Percentiles rank a stretch among this genome's conserved stretches.
Conservation (phyloP, 1,139 yeast genomes). For the Pneumocystis murina region DNA sequence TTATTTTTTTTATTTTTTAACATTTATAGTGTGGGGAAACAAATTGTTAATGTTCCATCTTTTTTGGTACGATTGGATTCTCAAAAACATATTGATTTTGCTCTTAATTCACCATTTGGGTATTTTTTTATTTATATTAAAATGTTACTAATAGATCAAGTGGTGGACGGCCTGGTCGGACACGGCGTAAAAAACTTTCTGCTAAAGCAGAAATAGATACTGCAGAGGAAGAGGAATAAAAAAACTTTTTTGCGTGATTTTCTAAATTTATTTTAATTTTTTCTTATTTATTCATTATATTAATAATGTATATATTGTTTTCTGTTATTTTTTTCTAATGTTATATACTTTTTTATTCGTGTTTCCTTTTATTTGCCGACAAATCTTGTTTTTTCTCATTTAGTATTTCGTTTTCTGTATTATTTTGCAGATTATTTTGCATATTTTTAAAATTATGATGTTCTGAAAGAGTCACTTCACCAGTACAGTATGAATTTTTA, state of each 20-base stretch:
- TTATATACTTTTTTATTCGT: no score
- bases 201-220: conserved; percentile 40
- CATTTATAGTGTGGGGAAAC: conserved; percentile 69
- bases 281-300: no score
- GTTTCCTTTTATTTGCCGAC: no score
- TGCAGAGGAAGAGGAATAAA: conserved; percentile 39
- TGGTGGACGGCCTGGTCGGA: conserved; percentile 99
- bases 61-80: conserved; percentile 99
- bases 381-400: no score
- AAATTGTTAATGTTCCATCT: conserved; percentile 95
- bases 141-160: conserved; percentile 23
- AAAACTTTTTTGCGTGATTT: conserved; percentile 19
- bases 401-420: no score
- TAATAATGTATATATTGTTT: no score
- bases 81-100: conserved; percentile 99
- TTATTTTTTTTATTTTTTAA: neutral
- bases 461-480: conserved; percentile 11
- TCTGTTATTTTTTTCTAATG: no score
- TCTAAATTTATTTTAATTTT: no score
- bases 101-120: conserved; percentile 95
- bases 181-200: conserved; percentile 86
- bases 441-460: neutral
- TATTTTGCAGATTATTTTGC: neutral
- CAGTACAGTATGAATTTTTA: neutral
- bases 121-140: neutral